Evolutionary conservation across 1,284 basidiomycete species (phyloP).

Genomic region (Leccinum angustisporum): DNA sequence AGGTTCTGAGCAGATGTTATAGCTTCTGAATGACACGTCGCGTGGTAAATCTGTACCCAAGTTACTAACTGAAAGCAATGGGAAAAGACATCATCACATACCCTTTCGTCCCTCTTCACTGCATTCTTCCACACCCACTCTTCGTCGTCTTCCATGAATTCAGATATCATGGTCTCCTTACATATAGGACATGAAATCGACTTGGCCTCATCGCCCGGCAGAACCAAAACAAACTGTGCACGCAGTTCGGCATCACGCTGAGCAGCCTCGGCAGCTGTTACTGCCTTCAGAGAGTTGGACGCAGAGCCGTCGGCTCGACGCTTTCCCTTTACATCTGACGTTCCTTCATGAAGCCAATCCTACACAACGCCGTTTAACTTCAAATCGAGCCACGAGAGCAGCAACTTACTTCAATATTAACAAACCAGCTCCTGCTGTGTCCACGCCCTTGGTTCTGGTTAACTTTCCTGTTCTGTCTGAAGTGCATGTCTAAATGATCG

Average conservation of each 20-base stretch:
- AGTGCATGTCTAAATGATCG: slow-evolving; percentile 96
- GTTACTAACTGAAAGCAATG: not conserved
- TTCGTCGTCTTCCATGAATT: slow-evolving; percentile 95
- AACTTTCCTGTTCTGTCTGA: slow-evolving; percentile 89
- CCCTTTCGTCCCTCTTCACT: slow-evolving; percentile 77
- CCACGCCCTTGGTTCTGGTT: slow-evolving; percentile 84
- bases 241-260: slow-evolving; percentile 74
- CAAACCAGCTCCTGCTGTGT: slow-evolving; percentile 90
- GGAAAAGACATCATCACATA: slow-evolving; percentile 40
- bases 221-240: slow-evolving; percentile 83
- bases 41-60: slow-evolving; percentile 74
- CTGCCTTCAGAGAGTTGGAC: slow-evolving; percentile 53
- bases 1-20: slow-evolving; percentile 58
- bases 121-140: slow-evolving; percentile 99
- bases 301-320: slow-evolving; percentile 52
- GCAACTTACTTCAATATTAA: slow-evolving; percentile 72
- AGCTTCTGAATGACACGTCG: slow-evolving; percentile 88
- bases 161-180: slow-evolving; percentile 91
- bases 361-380: slow-evolving; percentile 34
- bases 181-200: slow-evolving; percentile 90
- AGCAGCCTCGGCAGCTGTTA: slow-evolving; percentile 64
- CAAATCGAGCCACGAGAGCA: slow-evolving; percentile 9
- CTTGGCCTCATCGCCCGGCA: slow-evolving; percentile 81
- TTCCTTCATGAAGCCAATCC: slow-evolving; percentile 83
- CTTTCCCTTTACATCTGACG: slow-evolving; percentile 63